A percentile compares a stretch with the other conserved stretches of the same genome.
phyloP scores from a whole-genome alignment of 2,329 filamentous ascomycete genomes.

The Fusarium solani-melongenae region DNA sequence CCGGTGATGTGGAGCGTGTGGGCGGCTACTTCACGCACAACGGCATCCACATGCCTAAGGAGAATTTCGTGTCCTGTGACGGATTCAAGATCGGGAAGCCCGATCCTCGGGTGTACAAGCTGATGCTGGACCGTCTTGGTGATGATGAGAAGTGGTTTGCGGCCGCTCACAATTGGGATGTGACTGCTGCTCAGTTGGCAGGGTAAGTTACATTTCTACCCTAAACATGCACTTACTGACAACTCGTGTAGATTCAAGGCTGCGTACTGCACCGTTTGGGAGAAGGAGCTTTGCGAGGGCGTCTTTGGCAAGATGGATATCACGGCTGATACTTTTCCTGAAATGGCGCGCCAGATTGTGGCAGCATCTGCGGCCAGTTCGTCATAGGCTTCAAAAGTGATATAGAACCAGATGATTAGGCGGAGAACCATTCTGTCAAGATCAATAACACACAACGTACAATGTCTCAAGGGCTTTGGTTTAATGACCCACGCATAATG shows the following conservation, averaged over 20 bases:
- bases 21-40: conserved; percentile 62
- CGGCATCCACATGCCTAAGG: conserved; percentile 60
- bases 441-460: background rate
- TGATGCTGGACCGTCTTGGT: conserved; percentile 55
- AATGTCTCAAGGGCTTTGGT: background rate
- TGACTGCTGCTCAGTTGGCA: conserved; percentile 60
- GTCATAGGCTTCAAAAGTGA: background rate
- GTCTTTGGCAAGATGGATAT: conserved; percentile 66
- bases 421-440: background rate
- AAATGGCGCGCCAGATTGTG: conserved; percentile 59
- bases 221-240: background rate
- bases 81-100: conserved; percentile 61
- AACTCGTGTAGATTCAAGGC: conserved; percentile 53
- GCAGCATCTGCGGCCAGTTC: conserved; percentile 21
- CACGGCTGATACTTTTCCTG: conserved; percentile 56
- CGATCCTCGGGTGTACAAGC: conserved; percentile 57
- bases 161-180: conserved; percentile 71
- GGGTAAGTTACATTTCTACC: conserved; percentile 45
- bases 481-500: too few species aligned
- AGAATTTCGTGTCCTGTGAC: conserved; percentile 65
- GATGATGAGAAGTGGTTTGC: conserved; percentile 63
- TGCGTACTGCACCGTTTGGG: conserved; percentile 64
- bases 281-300: conserved; percentile 61
- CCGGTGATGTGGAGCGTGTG: conserved; percentile 61
- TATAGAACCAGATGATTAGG: background rate